Percentiles rank a stretch among this genome's conserved stretches.
Conservation (phyloP, 495 filamentous ascomycete species). For the Cudoniella acicularis region DNA sequence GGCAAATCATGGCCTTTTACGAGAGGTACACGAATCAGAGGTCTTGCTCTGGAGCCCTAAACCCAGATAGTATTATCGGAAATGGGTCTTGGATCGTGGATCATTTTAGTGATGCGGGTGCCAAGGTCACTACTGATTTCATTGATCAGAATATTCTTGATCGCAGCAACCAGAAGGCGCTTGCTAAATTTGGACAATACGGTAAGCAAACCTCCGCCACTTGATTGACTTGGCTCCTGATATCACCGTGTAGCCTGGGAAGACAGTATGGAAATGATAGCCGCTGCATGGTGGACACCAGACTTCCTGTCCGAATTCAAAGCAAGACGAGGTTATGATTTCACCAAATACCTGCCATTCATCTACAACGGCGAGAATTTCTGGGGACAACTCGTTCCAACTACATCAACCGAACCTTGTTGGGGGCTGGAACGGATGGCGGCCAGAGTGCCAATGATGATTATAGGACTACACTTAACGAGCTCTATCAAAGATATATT, state of each 20-base stretch:
- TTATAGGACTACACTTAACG: constrained; percentile 22
- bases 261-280: constrained; percentile 44
- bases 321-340: constrained; percentile 23
- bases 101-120: constrained; percentile 43
- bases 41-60: constrained; percentile 18
- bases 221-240: constrained; percentile 33
- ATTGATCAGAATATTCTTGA: constrained; percentile 43
- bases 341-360: constrained; percentile 34
- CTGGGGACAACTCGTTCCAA: constrained; percentile 16
- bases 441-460: constrained; percentile 25
- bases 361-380: constrained; percentile 27
- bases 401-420: constrained; percentile 18
- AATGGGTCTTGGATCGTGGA: constrained; percentile 49
- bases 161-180: constrained; percentile 28
- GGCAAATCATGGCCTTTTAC: constrained; percentile 38
- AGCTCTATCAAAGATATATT: constrained; percentile 24
- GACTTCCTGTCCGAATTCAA: constrained; percentile 26
- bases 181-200: constrained; percentile 33
- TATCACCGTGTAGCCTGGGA: constrained; percentile 40
- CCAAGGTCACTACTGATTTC: constrained; percentile 38
- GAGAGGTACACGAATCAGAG: constrained; percentile 26
- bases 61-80: constrained; percentile 30
- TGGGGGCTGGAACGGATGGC: constrained; percentile 22
- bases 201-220: neutral
- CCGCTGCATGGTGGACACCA: constrained; percentile 41